Conservation (phyloP, 140 eudicot genomes). For the Stevia rebaudiana region DNA sequence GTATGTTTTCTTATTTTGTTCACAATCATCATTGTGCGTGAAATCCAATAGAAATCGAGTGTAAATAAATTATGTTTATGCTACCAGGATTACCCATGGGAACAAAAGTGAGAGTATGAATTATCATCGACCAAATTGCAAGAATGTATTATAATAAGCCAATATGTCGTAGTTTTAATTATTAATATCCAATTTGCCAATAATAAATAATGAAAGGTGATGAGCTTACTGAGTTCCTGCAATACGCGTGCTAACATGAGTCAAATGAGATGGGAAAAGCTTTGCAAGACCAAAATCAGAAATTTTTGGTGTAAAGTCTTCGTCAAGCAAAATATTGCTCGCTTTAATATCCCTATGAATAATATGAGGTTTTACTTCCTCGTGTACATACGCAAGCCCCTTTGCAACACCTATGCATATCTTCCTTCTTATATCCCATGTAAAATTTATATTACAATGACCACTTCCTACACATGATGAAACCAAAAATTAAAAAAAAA, state of each 20-base stretch:
- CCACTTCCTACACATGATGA: constrained; percentile 35
- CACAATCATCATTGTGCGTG: no score
- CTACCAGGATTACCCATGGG: no score
- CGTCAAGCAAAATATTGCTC: constrained; percentile 90
- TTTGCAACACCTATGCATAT: constrained; percentile 76
- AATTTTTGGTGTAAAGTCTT: constrained; percentile 74
- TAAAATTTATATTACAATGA: constrained; percentile 39
- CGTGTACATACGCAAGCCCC: constrained; percentile 86
- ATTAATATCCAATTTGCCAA: background rate
- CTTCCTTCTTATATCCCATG: constrained; percentile 53
- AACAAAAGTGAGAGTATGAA: no score
- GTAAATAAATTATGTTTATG: no score
- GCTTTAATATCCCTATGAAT: constrained; percentile 92
- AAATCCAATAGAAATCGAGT: no score
- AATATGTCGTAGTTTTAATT: no score
- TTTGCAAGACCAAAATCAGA: constrained; percentile 96
- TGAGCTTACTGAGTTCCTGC: constrained; percentile 88
- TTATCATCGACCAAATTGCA: no score
- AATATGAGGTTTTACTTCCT: constrained; percentile 66
- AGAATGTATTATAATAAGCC: no score
- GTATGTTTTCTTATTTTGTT: no score
- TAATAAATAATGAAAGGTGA: constrained; percentile 3
- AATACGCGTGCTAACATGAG: constrained; percentile 88
- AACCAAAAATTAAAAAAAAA: background rate
- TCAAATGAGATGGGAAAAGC: constrained; percentile 66